Conservation (phyloP, 148 eudicot genomes). For the Rhododendron molle region DNA sequence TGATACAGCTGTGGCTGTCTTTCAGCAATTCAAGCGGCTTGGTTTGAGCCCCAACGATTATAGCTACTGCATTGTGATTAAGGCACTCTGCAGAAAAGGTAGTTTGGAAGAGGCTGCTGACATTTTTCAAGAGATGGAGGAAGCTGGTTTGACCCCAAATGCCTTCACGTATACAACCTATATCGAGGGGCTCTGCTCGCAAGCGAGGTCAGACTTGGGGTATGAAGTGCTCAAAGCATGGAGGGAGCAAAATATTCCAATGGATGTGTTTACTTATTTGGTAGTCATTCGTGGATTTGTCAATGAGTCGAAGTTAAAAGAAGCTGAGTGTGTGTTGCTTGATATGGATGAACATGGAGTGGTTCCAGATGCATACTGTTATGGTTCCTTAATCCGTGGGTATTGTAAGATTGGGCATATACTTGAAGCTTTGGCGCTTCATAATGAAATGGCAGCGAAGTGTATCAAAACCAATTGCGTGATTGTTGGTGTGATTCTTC, state of each 20-base stretch:
- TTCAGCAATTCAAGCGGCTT: conserved; percentile 39
- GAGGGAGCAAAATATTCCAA: conserved; percentile 20
- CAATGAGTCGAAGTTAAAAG: conserved; percentile 42
- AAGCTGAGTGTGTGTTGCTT: conserved; percentile 49
- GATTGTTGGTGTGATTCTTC: conserved; percentile 43
- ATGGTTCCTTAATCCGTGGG: conserved; percentile 43
- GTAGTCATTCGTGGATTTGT: conserved; percentile 61
- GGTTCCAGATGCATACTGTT: conserved; percentile 36
- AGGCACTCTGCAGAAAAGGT: conserved; percentile 52
- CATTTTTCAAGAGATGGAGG: conserved; percentile 47
- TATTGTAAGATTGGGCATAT: conserved; percentile 45
- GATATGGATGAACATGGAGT: conserved; percentile 49
- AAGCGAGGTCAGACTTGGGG: conserved; percentile 32
- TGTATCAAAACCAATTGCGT: conserved; percentile 53
- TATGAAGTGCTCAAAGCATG: conserved; percentile 40
- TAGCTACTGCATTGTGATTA: conserved; percentile 55
- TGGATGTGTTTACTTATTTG: conserved; percentile 42
- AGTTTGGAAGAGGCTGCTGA: conserved; percentile 38
- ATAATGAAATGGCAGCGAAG: conserved; percentile 40
- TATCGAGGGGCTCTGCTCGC: conserved; percentile 51
- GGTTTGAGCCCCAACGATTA: conserved; percentile 54
- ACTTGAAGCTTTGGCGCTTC: conserved; percentile 34
- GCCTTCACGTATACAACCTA: conserved; percentile 33
- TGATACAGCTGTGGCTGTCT: conserved; percentile 43
- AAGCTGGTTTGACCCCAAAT: conserved; percentile 45